Base-by-base conservation (phyloP, 345 rosid genomes). In the Syzygium aqueum region DNA sequence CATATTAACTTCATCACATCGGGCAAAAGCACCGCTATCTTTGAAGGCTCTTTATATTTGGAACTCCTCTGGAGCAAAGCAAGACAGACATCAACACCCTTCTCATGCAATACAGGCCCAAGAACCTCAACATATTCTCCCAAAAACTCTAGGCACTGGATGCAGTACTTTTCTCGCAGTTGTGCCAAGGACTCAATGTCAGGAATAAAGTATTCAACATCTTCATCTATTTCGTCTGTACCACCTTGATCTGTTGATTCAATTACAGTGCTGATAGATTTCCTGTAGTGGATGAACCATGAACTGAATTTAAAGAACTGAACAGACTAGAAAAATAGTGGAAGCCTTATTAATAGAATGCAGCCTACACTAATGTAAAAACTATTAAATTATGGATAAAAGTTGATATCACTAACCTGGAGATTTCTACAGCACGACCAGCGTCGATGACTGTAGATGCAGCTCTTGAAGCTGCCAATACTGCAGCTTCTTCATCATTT, bases 51-150 rank as follows among this genome's bases (percentile, higher is more conserved):
- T 87, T 90, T 95, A 61, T 87, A 73, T 88, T 92, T 93, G 86
- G 93, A 94, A 87, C 93, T 92, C 84, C 93, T 92, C 84, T 95
- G 98, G 89, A 97, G 91, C 86, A 97, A 88, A 82, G 94, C 90
- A 88, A 96, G 94, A 91, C 99, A 96, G 33, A 97, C 99, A 90
- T 97, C 99, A 61, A 96, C 99, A 85, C 99, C 99, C 93, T 94
- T 97, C 89, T 97, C 99, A 89, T 93, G 97, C 89, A 97, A 92
- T 85, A 97, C 99, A 88, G 99, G 99, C 82, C 98, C 99, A 67
- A 97, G 96, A 85, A 97, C 99, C 92, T 97, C 99, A 46, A 97
- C 98, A 91, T 97, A 97, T 89, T 96, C 99, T 78, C 99, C 99
- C 88, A 97, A 92, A 85, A 90, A 89, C 91, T 95, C 98, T 85